These are phyloP conservation scores for Aristolochia californica DNA, from an alignment of 164 flowering plant species.

Conservation along the genomic window DNA sequence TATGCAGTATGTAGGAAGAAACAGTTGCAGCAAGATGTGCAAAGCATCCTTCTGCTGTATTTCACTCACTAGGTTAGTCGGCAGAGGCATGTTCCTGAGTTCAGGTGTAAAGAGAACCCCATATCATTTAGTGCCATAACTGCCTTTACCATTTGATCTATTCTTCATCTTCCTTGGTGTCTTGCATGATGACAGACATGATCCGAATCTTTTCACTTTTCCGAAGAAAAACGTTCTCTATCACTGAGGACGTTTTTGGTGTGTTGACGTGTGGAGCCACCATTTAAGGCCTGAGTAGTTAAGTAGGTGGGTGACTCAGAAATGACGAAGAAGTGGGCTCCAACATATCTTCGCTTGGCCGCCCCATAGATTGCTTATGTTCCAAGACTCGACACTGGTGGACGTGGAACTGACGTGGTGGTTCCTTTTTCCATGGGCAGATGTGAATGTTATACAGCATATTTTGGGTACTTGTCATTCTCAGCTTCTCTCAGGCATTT, in stretches of 20 bases:
- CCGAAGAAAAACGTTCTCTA: too few species aligned
- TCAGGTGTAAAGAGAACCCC: too few species aligned
- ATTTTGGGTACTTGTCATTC: neutral
- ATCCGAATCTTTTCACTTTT: neutral
- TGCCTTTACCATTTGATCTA: too few species aligned
- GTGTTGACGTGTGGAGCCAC: neutral
- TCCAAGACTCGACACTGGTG: neutral
- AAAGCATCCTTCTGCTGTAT: conserved; percentile 3
- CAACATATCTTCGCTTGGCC: neutral
- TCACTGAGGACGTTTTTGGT: neutral
- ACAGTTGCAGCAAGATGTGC: conserved; percentile 6
- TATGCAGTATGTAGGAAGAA: conserved; percentile 8
- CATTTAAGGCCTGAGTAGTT: neutral
- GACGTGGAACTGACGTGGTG: conserved; percentile 1
- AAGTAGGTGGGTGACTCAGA: neutral
- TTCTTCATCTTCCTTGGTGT: neutral
- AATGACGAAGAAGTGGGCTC: neutral
- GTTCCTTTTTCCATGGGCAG: neutral
- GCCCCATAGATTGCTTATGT: neutral
- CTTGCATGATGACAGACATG: neutral
- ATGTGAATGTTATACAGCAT: neutral
- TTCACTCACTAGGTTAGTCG: too few species aligned
- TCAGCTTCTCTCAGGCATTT: neutral
- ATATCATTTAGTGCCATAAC: too few species aligned
- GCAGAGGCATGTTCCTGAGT: too few species aligned